Evolutionary conservation across 225 moss, liverwort and hornwort species (phyloP).

Genomic region (Neckera pumila): DNA sequence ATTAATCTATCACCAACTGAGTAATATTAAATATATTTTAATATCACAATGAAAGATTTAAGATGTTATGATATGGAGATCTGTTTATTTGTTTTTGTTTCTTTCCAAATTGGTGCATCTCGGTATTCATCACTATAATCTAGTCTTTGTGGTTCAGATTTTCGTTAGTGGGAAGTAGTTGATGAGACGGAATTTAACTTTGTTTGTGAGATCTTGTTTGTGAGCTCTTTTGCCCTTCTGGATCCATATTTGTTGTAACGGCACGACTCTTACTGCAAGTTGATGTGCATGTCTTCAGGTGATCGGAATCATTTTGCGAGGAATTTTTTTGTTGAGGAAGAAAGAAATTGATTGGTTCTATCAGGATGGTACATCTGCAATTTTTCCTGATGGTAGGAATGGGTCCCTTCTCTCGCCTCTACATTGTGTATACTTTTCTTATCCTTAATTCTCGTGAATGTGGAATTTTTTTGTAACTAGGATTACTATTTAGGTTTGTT

Average conservation of each 20-base stretch:
- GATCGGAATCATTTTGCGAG: slow-evolving; percentile 67
- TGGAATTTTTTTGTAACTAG: background rate
- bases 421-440: background rate
- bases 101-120: background rate
- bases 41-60: background rate
- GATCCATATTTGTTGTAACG: background rate
- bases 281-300: slow-evolving; percentile 36
- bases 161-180: background rate
- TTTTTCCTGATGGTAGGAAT: slow-evolving; percentile 79
- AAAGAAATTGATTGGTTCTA: slow-evolving; percentile 97
- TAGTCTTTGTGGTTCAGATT: background rate
- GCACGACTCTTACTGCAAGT: background rate
- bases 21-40: background rate
- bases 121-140: background rate
- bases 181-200: background rate
- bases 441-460: background rate
- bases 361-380: slow-evolving; percentile 65
- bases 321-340: slow-evolving; percentile 87
- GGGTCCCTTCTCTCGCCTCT: background rate
- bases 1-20: background rate
- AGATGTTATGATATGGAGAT: background rate
- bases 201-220: background rate
- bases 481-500: background rate
- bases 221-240: background rate
- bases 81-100: background rate